Evolutionary conservation across 306 rosid genomes (phyloP).

Genomic region (Fragaria vesca): DNA sequence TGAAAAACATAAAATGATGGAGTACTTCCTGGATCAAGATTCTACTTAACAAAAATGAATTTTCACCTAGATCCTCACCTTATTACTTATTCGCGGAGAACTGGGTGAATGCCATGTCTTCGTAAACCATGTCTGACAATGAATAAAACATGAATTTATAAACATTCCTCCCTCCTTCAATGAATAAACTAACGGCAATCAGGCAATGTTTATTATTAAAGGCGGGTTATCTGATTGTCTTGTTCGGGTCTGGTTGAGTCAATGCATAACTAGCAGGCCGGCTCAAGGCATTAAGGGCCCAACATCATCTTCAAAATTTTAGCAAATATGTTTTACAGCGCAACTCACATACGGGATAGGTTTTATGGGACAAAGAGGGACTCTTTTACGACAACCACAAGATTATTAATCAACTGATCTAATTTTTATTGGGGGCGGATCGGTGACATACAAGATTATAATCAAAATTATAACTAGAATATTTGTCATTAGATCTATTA

Average conservation of each 20-base stretch:
- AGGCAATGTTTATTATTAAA: constrained; percentile 33
- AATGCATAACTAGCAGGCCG: neutral
- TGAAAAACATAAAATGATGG: constrained; percentile 1
- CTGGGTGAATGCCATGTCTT: constrained; percentile 81
- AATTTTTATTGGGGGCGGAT: no score
- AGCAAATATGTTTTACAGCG: no score
- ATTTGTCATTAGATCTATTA: no score
- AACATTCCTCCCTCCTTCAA: constrained; percentile 72
- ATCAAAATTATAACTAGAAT: no score
- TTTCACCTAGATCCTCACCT: constrained; percentile 38
- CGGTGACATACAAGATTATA: no score
- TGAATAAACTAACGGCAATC: constrained; percentile 54
- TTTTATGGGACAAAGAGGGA: no score
- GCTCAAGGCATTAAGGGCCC: neutral
- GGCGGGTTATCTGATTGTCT: neutral
- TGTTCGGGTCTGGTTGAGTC: neutral
- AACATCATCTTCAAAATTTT: no score
- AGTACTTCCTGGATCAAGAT: neutral
- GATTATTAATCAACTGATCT: no score
- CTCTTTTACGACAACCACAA: no score
- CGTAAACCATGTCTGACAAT: constrained; percentile 77
- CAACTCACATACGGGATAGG: no score
- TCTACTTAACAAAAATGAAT: neutral
- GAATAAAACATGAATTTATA: constrained; percentile 79
- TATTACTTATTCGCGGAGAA: constrained; percentile 68